Conservation (phyloP, 2,329 filamentous ascomycete genomes). For the Orbilia quercus region DNA sequence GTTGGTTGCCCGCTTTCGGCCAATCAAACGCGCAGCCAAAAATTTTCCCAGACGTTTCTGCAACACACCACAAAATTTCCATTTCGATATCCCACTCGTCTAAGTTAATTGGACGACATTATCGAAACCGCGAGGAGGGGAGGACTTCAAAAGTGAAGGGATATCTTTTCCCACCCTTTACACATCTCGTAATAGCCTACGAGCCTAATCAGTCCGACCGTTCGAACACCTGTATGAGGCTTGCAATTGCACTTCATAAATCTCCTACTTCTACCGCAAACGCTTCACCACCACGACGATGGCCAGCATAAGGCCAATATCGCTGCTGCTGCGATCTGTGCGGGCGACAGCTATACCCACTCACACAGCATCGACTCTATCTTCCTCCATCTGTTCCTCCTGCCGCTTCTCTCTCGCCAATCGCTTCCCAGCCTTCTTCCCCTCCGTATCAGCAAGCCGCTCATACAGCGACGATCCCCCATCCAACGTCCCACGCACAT, state of each 20-base stretch:
- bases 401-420: conserved; percentile 24
- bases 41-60: conserved; percentile 31
- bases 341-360: conserved; percentile 29
- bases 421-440: conserved; percentile 3
- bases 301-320: conserved; percentile 30
- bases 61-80: conserved; percentile 36
- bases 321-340: conserved; percentile 26
- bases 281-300: conserved; percentile 19
- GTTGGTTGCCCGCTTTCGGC: conserved; percentile 4
- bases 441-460: conserved; percentile 15
- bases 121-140: conserved; percentile 29
- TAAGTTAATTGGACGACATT: conserved; percentile 3
- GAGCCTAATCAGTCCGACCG: not conserved
- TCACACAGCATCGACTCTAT: not conserved
- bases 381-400: conserved; percentile 31
- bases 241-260: not conserved
- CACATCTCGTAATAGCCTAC: not conserved
- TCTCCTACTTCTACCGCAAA: not conserved
- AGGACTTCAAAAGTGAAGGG: conserved; percentile 22
- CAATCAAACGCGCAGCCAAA: conserved; percentile 54
- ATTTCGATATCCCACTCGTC: not conserved
- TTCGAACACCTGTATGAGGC: too few species aligned
- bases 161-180: not conserved
- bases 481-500: not conserved
- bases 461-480: conserved; percentile 24